Evolutionary conservation across 2,329 filamentous ascomycete genomes (phyloP), one percentile per base, ranked within the genome.

Genomic region (Ceratocystiopsis brevicomis): DNA sequence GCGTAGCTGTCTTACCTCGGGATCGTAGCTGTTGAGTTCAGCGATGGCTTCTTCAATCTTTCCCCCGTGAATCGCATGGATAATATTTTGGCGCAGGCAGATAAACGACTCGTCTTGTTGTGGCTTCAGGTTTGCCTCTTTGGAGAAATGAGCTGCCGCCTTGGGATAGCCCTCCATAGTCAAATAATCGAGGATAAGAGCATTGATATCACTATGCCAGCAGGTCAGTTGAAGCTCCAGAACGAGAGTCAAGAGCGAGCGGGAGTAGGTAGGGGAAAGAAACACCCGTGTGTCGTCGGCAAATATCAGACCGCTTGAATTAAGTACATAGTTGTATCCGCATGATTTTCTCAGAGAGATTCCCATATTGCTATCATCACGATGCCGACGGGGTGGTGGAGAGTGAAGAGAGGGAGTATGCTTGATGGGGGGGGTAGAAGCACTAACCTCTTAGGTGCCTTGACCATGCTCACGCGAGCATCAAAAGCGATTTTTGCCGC

Each of bases 301-400:
- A 48, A 43, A 34, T 19, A 49, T 49, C 52, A 53, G 52, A 50
- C 42, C 39, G 49, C 47, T 49, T 52, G 41, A 65, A 76, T 30
- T 76, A 81, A 80, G 76, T n/a, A 83, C 78, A 69, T 65, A 69
- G 17, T 37, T 37, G 77, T 85, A 77, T 98, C 90, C 80, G 83
- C 90, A 98, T 72, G 63, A 60, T 51, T 75, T 71, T 72, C 83
- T 96, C 84, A 81, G 90, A 98, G 92, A 98, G 90, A 98, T 98
- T 98, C 90, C 90, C 90, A 98, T 78, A 78, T 71, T 65, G 65
- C 71, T 68, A 83, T 92, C 87, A 93, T 93, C 69, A 76, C 67
- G 54, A 65, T 56, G 54, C 55, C 59, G 25, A 30, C 25, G 53
- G 55, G 39, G 37, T 30, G 15, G 18, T 36, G 18, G 44, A 40